Conservation (phyloP, 2,329 filamentous ascomycete genomes). For the Fusarium setosum region DNA sequence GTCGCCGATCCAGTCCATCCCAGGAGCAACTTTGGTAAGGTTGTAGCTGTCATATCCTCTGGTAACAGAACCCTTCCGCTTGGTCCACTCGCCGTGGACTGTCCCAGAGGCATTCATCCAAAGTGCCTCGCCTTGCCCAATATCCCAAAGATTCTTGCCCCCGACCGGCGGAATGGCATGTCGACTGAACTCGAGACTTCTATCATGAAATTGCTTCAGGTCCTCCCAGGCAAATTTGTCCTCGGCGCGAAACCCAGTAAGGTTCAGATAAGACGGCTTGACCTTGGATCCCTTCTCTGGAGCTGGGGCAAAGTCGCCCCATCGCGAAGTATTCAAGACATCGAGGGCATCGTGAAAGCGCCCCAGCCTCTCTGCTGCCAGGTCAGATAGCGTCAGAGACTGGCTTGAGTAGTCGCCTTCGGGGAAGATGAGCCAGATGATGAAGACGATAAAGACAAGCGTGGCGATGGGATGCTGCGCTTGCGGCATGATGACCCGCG, state of each 20-base stretch:
- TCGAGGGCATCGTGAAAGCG: constrained; percentile 63
- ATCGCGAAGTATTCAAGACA: constrained; percentile 66
- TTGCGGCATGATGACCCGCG: constrained; percentile 57
- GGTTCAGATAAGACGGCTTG: constrained; percentile 69
- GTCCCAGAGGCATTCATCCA: constrained; percentile 85
- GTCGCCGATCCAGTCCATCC: constrained; percentile 71
- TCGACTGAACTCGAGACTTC: constrained; percentile 70
- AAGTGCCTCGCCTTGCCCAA: constrained; percentile 56
- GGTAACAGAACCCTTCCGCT: constrained; percentile 60
- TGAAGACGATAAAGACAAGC: constrained; percentile 45
- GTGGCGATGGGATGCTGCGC: constrained; percentile 54
- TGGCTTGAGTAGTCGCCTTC: constrained; percentile 49
- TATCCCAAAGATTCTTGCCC: constrained; percentile 54
- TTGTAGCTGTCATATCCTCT: constrained; percentile 67
- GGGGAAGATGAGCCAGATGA: constrained; percentile 55
- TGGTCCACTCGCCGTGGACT: constrained; percentile 81
- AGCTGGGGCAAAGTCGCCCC: constrained; percentile 69
- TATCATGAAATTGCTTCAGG: constrained; percentile 72
- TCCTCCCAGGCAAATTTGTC: constrained; percentile 85
- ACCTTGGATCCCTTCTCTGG: constrained; percentile 38
- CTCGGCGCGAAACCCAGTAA: constrained; percentile 80
- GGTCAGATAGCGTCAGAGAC: constrained; percentile 48
- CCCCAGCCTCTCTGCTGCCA: constrained; percentile 58
- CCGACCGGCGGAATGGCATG: constrained; percentile 60
- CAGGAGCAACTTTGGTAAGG: constrained; percentile 71